Conservation (phyloP, 768 basidiomycete species). For the Rhodocollybia butyracea region DNA sequence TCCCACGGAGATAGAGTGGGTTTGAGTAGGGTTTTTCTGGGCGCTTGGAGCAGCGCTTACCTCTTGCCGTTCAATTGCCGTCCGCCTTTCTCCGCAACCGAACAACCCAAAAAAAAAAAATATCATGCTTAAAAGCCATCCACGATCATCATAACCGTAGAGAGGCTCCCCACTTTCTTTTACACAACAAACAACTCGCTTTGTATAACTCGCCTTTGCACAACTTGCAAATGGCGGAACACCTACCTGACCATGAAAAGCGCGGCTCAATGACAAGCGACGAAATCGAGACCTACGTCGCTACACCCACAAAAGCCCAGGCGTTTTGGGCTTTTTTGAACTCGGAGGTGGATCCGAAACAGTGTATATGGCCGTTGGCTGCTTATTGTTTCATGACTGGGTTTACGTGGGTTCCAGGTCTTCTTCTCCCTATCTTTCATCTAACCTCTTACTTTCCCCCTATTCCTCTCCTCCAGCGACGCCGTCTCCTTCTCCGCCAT, state of each 20-base stretch:
- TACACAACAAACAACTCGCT: no score
- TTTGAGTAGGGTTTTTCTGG: not conserved
- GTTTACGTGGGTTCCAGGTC: conserved; percentile 51
- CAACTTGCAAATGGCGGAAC: no score
- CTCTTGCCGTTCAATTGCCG: conserved; percentile 1
- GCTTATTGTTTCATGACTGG: conserved; percentile 80
- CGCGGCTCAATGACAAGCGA: conserved; percentile 5
- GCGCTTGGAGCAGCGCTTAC: not conserved
- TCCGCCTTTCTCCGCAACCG: not conserved
- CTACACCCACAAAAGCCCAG: not conserved
- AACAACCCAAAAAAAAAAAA: not conserved
- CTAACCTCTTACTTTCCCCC: not conserved
- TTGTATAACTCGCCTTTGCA: no score
- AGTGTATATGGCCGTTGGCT: conserved; percentile 50
- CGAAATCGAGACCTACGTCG: not conserved
- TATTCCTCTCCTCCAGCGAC: conserved; percentile 39
- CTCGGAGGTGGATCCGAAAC: conserved; percentile 49
- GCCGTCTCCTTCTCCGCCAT: conserved; percentile 73
- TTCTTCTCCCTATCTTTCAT: not conserved
- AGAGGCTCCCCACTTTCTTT: not conserved
- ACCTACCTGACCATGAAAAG: not conserved
- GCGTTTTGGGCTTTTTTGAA: conserved; percentile 37
- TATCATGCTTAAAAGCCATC: not conserved
- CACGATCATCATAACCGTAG: no score
- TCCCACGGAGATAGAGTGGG: not conserved